Conservation (phyloP, 2,329 filamentous ascomycete genomes). For the Septoria linicola region DNA sequence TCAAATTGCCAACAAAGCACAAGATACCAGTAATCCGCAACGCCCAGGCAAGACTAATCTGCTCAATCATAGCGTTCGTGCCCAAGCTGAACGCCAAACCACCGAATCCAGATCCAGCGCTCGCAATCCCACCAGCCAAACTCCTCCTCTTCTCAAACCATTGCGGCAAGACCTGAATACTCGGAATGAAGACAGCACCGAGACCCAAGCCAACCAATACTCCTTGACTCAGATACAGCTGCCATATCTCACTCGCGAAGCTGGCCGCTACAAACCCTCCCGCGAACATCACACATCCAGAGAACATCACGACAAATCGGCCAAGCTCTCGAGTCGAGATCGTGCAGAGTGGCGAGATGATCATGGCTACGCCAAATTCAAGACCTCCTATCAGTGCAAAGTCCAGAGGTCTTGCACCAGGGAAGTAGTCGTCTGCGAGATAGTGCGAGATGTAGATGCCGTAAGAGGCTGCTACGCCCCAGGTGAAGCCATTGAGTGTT, state of each 20-base stretch:
- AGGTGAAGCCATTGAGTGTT: slow-evolving; percentile 37
- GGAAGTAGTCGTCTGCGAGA: slow-evolving; percentile 39
- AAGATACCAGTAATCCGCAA: slow-evolving; percentile 43
- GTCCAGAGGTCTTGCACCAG: slow-evolving; percentile 38
- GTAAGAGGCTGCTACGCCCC: slow-evolving; percentile 39
- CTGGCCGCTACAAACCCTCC: slow-evolving; percentile 41
- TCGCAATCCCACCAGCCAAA: slow-evolving; percentile 44
- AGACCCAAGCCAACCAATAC: slow-evolving; percentile 43
- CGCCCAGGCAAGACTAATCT: slow-evolving; percentile 42
- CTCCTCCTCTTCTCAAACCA: slow-evolving; percentile 45
- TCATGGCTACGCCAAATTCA: slow-evolving; percentile 40
- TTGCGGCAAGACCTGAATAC: slow-evolving; percentile 41
- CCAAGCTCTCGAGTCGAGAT: slow-evolving; percentile 33
- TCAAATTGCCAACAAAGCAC: slow-evolving; percentile 32
- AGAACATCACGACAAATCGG: slow-evolving; percentile 33
- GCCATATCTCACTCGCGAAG: slow-evolving; percentile 42
- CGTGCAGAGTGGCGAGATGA: slow-evolving; percentile 39
- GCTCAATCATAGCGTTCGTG: slow-evolving; percentile 41
- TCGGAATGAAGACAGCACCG: slow-evolving; percentile 44
- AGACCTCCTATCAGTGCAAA: slow-evolving; percentile 46
- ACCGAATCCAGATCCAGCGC: slow-evolving; percentile 44
- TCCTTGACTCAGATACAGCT: slow-evolving; percentile 45
- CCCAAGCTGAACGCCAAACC: slow-evolving; percentile 41
- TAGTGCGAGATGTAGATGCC: slow-evolving; percentile 49
- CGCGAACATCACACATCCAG: slow-evolving; percentile 38